Conservation (phyloP, 371 early-diverging fungal genomes). For the Mucor racemosus region DNA sequence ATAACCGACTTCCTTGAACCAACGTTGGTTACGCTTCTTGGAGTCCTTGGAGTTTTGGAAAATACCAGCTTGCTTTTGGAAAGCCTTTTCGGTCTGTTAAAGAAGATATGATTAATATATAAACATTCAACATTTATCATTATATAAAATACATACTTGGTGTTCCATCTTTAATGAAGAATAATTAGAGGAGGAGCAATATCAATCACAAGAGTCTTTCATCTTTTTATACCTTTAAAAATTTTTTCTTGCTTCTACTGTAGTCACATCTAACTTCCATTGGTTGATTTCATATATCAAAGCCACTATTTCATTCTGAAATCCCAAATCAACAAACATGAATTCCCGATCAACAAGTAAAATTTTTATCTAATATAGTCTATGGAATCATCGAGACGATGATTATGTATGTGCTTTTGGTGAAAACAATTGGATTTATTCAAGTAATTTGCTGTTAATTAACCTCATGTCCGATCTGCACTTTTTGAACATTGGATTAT, state of each 20-base stretch:
- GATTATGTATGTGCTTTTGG: too few species aligned
- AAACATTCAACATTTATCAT: neutral
- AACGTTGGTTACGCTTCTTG: constrained; percentile 82
- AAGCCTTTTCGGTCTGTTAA: constrained; percentile 82
- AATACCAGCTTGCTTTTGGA: constrained; percentile 96
- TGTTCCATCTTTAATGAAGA: constrained; percentile 33
- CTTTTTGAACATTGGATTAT: too few species aligned
- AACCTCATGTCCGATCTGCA: too few species aligned
- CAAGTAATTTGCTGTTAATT: neutral
- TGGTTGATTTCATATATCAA: neutral
- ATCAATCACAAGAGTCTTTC: neutral
- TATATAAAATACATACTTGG: constrained; percentile 27
- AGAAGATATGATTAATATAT: neutral
- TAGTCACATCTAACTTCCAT: neutral
- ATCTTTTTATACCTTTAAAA: neutral
- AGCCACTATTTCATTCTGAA: neutral
- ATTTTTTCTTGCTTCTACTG: neutral
- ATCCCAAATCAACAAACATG: neutral
- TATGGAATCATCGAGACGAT: too few species aligned
- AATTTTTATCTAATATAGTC: neutral
- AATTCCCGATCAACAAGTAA: neutral
- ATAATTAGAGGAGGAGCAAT: constrained; percentile 27
- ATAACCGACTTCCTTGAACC: constrained; percentile 98
- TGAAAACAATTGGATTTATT: neutral
- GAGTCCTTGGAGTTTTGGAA: constrained; percentile 92